Evolutionary conservation across 2,329 filamentous ascomycete genomes (phyloP).

Genomic region (Sarocladium oryzae): DNA sequence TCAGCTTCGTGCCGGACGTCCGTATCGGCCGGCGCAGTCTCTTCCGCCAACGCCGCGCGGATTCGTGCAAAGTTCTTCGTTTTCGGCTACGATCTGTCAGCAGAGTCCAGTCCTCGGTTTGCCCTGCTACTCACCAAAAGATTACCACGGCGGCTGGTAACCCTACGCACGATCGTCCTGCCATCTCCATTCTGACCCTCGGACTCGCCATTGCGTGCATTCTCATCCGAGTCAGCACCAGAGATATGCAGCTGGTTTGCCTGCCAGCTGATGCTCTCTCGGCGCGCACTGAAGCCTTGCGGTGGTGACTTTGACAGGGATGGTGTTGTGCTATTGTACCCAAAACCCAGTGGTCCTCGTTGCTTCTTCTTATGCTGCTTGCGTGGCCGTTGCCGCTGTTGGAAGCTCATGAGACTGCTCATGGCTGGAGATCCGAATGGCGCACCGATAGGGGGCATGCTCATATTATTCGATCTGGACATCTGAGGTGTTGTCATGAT

Average conservation of each 20-base stretch:
- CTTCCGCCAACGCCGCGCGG: conserved; percentile 80
- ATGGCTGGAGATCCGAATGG: conserved; percentile 66
- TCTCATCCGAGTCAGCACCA: conserved; percentile 60
- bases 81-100: conserved; percentile 60
- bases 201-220: conserved; percentile 34
- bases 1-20: conserved; percentile 89
- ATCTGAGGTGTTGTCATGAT: conserved; percentile 80
- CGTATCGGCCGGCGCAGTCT: conserved; percentile 78
- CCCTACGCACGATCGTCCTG: conserved; percentile 71
- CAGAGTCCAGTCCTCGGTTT: neutral
- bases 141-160: conserved; percentile 82
- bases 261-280: conserved; percentile 86
- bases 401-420: conserved; percentile 75
- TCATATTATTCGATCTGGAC: conserved; percentile 47
- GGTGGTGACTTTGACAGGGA: conserved; percentile 70
- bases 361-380: conserved; percentile 48
- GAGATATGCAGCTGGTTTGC: conserved; percentile 82
- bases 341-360: conserved; percentile 43
- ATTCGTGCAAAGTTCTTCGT: conserved; percentile 94
- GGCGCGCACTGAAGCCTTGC: conserved; percentile 46
- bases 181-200: conserved; percentile 45
- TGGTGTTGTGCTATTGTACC: conserved; percentile 38
- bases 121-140: conserved; percentile 58
- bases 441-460: conserved; percentile 34
- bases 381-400: conserved; percentile 66